phyloP scores from a whole-genome alignment of 371 early-diverging fungal genomes.

The Mortierella sp. region DNA sequence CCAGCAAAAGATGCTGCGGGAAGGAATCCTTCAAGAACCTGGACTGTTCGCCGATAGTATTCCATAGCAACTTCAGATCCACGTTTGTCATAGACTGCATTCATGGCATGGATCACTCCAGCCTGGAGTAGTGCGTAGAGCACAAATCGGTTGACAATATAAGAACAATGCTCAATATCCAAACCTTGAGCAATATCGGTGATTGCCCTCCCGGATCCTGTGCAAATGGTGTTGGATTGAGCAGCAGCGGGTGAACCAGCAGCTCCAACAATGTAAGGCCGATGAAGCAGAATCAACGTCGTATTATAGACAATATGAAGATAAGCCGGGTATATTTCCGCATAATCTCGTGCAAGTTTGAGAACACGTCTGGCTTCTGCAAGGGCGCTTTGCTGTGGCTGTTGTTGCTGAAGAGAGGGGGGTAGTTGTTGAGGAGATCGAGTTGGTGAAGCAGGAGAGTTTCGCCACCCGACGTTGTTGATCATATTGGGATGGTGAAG shows the following conservation, averaged over 20 bases:
- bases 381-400: not conserved
- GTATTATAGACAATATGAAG: slow-evolving; percentile 86
- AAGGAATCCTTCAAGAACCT: slow-evolving; percentile 31
- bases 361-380: slow-evolving; percentile 20
- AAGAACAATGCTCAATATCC: slow-evolving; percentile 40
- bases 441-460: slow-evolving; percentile 23
- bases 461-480: slow-evolving; percentile 7
- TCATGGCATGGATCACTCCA: slow-evolving; percentile 53
- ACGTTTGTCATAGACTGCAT: slow-evolving; percentile 49
- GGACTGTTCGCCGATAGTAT: slow-evolving; percentile 43
- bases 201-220: slow-evolving; percentile 49
- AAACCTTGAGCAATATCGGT: slow-evolving; percentile 48
- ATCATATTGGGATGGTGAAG: slow-evolving; percentile 1
- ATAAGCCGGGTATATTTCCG: slow-evolving; percentile 44
- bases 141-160: slow-evolving; percentile 51
- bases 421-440: slow-evolving; percentile 16
- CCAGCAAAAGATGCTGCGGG: slow-evolving; percentile 33
- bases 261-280: slow-evolving; percentile 67
- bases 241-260: slow-evolving; percentile 53
- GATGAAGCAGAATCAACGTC: slow-evolving; percentile 81
- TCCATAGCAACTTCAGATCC: slow-evolving; percentile 50
- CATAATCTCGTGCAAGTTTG: slow-evolving; percentile 20
- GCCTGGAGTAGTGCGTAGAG: slow-evolving; percentile 52
- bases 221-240: slow-evolving; percentile 52
- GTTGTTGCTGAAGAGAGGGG: too few species aligned